Evolutionary conservation across 805 yeast genomes (phyloP).

Genomic region (Wickerhamomyces bisporus): DNA sequence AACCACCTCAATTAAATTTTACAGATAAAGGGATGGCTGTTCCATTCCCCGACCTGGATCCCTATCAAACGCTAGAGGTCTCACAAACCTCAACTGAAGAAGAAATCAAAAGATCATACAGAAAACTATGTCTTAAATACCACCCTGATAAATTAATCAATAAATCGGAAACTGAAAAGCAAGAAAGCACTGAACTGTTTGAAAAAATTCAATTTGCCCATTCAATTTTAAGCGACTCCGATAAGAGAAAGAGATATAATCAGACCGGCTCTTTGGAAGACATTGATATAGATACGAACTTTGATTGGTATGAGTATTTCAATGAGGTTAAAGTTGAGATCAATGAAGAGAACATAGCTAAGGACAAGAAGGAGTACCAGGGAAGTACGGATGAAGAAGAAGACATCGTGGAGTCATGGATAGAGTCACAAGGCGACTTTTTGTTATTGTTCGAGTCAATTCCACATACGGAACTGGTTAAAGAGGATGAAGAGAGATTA

Average conservation of each 20-base stretch:
- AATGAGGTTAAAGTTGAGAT: conserved; percentile 41
- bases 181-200: conserved; percentile 39
- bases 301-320: conserved; percentile 59
- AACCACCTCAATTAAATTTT: too few species aligned
- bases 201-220: conserved; percentile 74
- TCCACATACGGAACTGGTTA: conserved; percentile 65
- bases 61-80: conserved; percentile 51
- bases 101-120: conserved; percentile 62
- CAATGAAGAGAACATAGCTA: conserved; percentile 60
- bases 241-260: conserved; percentile 55
- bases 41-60: conserved; percentile 57
- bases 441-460: conserved; percentile 65
- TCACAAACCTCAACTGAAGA: conserved; percentile 36
- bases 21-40: too few species aligned
- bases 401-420: conserved; percentile 60
- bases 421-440: conserved; percentile 62
- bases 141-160: conserved; percentile 69
- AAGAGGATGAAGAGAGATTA: conserved; percentile 57
- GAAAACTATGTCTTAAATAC: conserved; percentile 53
- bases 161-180: conserved; percentile 28
- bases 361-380: conserved; percentile 63
- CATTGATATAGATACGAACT: conserved; percentile 24
- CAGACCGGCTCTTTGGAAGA: conserved; percentile 60
- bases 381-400: conserved; percentile 50
- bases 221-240: conserved; percentile 55